Evolutionary conservation across 371 early-diverging fungal genomes (phyloP).

Genomic region (Dipsacomyces acuminosporus): DNA sequence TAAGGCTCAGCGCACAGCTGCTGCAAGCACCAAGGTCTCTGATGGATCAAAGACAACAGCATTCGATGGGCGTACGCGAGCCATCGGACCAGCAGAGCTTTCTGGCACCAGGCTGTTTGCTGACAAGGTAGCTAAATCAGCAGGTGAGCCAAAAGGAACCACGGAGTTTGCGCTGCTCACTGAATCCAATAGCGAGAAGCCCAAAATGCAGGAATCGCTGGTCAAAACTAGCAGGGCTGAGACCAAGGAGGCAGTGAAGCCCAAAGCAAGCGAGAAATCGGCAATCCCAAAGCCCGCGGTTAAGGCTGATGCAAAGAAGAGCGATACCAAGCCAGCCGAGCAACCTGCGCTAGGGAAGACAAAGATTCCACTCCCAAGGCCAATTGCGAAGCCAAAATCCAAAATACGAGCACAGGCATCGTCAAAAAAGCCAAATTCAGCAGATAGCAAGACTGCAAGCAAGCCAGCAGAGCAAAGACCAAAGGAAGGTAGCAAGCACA

Average conservation of each 20-base stretch:
- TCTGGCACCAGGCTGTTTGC: slow-evolving; percentile 20
- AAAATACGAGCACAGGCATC: too few species aligned
- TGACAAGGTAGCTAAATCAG: background rate
- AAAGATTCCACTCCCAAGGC: too few species aligned
- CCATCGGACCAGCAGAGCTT: background rate
- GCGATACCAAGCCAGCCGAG: too few species aligned
- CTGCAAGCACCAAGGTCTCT: background rate
- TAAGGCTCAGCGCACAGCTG: slow-evolving; percentile 17
- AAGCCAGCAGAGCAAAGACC: background rate
- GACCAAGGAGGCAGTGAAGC: too few species aligned
- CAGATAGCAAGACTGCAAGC: background rate
- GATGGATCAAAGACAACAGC: slow-evolving; percentile 22
- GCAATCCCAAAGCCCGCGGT: too few species aligned
- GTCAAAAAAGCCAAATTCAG: too few species aligned
- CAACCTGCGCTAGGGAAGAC: too few species aligned
- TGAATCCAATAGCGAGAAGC: background rate
- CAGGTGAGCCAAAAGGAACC: background rate
- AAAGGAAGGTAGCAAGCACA: background rate
- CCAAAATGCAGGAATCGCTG: too few species aligned
- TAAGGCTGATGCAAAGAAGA: too few species aligned
- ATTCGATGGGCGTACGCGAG: slow-evolving; percentile 1
- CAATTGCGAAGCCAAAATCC: too few species aligned
- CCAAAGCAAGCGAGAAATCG: too few species aligned
- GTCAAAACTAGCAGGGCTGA: too few species aligned
- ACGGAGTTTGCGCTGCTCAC: slow-evolving; percentile 11